Conservation (phyloP, 2,329 filamentous ascomycete genomes). For the Chrysoporthe cubensis region DNA sequence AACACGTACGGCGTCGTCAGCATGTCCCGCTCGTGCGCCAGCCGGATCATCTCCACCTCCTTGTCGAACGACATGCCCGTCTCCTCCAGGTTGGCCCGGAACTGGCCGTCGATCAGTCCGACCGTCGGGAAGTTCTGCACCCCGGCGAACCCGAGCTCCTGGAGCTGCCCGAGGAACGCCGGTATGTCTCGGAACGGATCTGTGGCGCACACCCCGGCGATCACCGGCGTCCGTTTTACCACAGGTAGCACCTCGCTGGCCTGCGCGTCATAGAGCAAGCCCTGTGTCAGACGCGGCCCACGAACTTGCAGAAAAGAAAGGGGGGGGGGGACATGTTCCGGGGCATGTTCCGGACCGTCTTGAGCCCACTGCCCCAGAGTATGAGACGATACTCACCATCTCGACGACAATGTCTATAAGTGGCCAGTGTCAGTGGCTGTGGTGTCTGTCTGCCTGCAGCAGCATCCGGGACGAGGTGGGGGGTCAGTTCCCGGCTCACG, state of each 20-base stretch:
- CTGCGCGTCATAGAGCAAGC: conserved; percentile 37
- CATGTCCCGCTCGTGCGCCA: conserved; percentile 62
- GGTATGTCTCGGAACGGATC: conserved; percentile 70
- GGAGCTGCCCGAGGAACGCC: conserved; percentile 62
- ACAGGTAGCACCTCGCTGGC: conserved; percentile 69
- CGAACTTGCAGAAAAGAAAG: no score
- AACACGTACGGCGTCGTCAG: conserved; percentile 75
- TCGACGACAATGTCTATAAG: conserved; percentile 62
- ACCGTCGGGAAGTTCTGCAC: conserved; percentile 78
- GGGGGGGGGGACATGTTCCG: no score
- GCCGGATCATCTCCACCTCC: conserved; percentile 68
- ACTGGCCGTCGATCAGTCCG: conserved; percentile 70
- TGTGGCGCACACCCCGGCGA: conserved; percentile 72
- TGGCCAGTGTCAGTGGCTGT: background rate
- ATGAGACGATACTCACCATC: conserved; percentile 52
- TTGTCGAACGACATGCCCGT: conserved; percentile 71
- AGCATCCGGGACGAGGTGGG: background rate
- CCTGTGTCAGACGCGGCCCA: background rate
- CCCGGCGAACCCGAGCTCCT: conserved; percentile 67
- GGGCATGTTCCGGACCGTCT: background rate
- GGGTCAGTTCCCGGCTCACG: background rate
- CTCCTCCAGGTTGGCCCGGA: conserved; percentile 70
- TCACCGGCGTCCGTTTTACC: conserved; percentile 65
- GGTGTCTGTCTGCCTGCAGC: no score
- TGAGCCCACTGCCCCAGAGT: no score